Conservation (phyloP, 805 yeast species). For the Maudiozyma turicensis region DNA sequence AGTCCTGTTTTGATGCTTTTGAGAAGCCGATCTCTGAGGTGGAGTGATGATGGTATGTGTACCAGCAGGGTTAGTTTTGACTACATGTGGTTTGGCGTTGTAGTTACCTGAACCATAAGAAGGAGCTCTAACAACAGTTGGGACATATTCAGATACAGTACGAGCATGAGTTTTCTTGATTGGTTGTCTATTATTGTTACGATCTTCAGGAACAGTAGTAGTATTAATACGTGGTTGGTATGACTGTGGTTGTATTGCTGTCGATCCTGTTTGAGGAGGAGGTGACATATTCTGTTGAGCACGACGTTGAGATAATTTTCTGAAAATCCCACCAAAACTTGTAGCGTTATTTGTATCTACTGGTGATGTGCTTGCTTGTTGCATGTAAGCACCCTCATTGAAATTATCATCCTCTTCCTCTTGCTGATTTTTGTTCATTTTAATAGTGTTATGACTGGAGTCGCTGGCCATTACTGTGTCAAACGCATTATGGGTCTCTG, state of each 20-base stretch:
- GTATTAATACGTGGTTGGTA: constrained; percentile 7
- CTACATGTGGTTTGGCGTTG: background rate
- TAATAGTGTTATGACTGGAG: background rate
- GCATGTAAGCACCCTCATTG: constrained; percentile 7
- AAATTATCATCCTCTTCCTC: background rate
- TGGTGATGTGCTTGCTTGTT: constrained; percentile 15
- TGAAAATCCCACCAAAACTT: constrained; percentile 27
- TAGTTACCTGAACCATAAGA: constrained; percentile 18
- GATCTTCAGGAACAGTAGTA: constrained; percentile 4
- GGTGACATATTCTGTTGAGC: constrained; percentile 7
- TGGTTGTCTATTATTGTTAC: constrained; percentile 1
- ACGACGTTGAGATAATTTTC: constrained; percentile 29
- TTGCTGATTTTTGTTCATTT: constrained; percentile 14
- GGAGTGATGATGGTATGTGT: constrained; percentile 6
- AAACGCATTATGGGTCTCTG: constrained; percentile 18
- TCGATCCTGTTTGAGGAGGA: constrained; percentile 4
- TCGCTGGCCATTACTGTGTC: constrained; percentile 15
- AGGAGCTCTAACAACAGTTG: constrained; percentile 22
- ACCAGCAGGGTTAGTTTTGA: background rate
- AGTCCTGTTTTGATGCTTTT: constrained; percentile 16
- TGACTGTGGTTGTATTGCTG: background rate
- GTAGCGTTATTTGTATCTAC: constrained; percentile 17
- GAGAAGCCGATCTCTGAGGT: constrained; percentile 24
- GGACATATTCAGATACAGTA: constrained; percentile 34
- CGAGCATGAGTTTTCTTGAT: constrained; percentile 24